These are phyloP conservation scores for Chamaenerion angustifolium DNA, from an alignment of 345 rosid species.

Conservation along the genomic window DNA sequence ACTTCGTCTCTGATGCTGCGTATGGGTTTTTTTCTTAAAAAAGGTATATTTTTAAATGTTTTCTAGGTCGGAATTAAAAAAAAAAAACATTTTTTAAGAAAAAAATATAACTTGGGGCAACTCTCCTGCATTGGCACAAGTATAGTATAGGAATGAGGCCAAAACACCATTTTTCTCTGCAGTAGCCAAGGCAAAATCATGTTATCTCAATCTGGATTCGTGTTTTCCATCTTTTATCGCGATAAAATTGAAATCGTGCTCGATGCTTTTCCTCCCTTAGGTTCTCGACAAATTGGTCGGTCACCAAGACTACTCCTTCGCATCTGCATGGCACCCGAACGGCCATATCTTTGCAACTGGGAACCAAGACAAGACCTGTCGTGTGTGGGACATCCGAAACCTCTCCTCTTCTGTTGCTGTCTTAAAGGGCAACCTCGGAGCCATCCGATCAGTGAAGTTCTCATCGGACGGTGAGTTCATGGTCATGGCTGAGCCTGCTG, in stretches of 20 bases:
- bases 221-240: background rate
- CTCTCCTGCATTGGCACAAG: too few relatives aligned
- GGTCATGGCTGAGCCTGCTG: conserved; percentile 53
- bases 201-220: too few relatives aligned
- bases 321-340: conserved; percentile 59
- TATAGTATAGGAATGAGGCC: too few relatives aligned
- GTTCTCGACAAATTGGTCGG: conserved; percentile 22
- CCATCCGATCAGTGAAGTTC: conserved; percentile 38
- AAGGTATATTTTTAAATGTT: too few relatives aligned
- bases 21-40: too few relatives aligned
- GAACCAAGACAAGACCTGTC: conserved; percentile 58
- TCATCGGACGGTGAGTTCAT: conserved; percentile 46
- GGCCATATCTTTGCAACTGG: conserved; percentile 42
- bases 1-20: too few relatives aligned
- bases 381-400: conserved; percentile 50
- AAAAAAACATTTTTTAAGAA: too few relatives aligned
- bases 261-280: background rate
- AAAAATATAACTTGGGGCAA: too few relatives aligned
- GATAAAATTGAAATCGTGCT: background rate
- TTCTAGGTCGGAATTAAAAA: too few relatives aligned
- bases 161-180: too few relatives aligned
- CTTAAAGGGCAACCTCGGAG: conserved; percentile 55
- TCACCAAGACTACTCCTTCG: conserved; percentile 50
- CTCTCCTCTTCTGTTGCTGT: conserved; percentile 21
- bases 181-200: too few relatives aligned